Evolutionary conservation across 768 basidiomycete genomes (phyloP), one percentile per base, ranked within the genome.

Genomic region (Rhodotorula taiwanensis): DNA sequence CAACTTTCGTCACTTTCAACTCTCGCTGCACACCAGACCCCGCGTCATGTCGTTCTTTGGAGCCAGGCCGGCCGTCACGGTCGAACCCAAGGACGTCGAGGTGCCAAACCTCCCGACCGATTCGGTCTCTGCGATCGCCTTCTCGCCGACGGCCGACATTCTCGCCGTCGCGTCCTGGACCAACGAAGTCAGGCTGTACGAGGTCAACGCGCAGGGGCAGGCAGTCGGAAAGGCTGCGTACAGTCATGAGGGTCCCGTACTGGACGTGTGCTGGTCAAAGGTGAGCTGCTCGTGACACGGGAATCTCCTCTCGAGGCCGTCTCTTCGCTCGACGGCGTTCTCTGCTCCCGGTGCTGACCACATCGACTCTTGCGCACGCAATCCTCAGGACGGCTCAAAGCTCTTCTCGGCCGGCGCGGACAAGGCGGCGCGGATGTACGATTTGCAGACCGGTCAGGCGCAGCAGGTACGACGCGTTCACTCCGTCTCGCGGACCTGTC

Each of bases 151-250:
- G 23, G 87, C 87, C 14, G 89, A 94, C 73, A 88, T 89, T 73
- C 81, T 98, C 30, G 91, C 93, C 14, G 92, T 93, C 18, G 91
- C 84, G 58, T 87, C 86, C 70, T 98, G 94, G 94, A 88, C 89
- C 73, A 92, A 90, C 74, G 88, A 88, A 76, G 92, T 91, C 69
- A 47, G 83, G 76, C 81, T 97, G 49, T 98, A 98, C 76, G 89
- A 94, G 78, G 86, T 97, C 58, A 84, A 85, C 34, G 79, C 83
- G 31, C 81, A 80, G 27, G 78, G 78, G 18, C 88, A 89, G 27
- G 86, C 88, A 3, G 84, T 88, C 75, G 88, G 88, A 23, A 91
- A 90, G 76, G 91, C 91, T 0, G 86, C 88, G 83, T 94, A 91
- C 74, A 78, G 78, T 39, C 94, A 98, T 72, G 88, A 92, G 74